Evolutionary conservation across 2,329 filamentous ascomycete genomes (phyloP), one percentile per base, ranked within the genome.

Genomic region (Ramularia endophylla): DNA sequence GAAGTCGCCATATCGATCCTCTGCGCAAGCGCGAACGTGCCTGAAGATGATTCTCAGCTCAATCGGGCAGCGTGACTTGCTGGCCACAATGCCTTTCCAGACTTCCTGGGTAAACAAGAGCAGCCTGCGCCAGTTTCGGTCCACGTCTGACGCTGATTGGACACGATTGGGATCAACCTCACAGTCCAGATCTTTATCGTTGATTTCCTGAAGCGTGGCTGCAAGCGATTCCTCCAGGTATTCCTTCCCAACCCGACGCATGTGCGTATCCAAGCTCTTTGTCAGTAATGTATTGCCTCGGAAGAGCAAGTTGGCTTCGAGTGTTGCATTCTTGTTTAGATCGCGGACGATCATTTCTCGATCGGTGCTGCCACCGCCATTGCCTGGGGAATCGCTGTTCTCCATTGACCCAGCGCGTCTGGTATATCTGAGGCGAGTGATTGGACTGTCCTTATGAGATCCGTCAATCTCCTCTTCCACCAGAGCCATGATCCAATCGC

Each of bases 401-500:
- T 87, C 84, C 51, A 78, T 82, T 1, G 83, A 87, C 40, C 79
- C 81, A 25, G 72, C 81, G 60, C 74, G 84, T 29, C 53, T 42
- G 62, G 77, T 85, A 63, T 85, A 88, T 3, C 85, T 75, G 36
- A 81, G 60, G 27, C 77, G 62, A 47, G 69, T 87, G 48, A 83
- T 77, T 1, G 83, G 79, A 11, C 81, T 80, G 53, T 95, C 88
- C 58, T 83, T 94, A 41, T 87, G 80, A 13, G 92, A 81, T 0
- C 90, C 90, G 57, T 97, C 92, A 43, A 98, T 97, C 63, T 98
- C 92, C 59, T 97, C 90, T 63, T 98, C 92, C 0, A 95, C 86
- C 29, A 98, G 71, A 2, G 87, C 82, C 72, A 87, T 92, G 16
- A 98, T 75, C 92, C 92, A 98, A 44, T 95, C 87, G 31, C 77